Conservation (phyloP, 257 asterid species). For the Lantana camara region DNA sequence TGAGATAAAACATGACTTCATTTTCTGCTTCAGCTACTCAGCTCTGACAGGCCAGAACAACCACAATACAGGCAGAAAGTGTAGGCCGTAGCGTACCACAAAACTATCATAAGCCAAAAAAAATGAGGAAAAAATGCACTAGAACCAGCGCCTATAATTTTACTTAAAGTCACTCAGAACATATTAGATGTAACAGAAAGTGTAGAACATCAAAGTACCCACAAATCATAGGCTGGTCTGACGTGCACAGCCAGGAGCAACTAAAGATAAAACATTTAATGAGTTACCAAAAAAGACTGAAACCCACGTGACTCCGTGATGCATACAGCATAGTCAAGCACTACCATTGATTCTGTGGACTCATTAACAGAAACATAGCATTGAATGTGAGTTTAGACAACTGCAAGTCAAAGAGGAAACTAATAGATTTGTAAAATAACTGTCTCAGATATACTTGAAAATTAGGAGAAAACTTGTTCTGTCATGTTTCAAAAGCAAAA, state of each 20-base stretch:
- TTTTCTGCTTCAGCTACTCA: constrained; percentile 19
- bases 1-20: constrained; percentile 14
- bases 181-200: constrained; percentile 6
- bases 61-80: constrained; percentile 5
- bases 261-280: not conserved
- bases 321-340: too few species aligned
- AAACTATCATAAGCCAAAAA: constrained; percentile 9
- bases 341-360: too few species aligned
- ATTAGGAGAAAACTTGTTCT: not conserved
- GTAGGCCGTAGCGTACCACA: not conserved
- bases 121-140: constrained; percentile 22
- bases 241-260: constrained; percentile 19
- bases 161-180: constrained; percentile 7
- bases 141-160: not conserved
- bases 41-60: constrained; percentile 13
- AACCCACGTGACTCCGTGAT: too few species aligned
- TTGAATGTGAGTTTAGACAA: too few species aligned
- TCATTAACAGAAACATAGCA: too few species aligned
- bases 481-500: constrained; percentile 1
- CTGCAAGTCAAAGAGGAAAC: too few species aligned
- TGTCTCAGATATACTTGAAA: too few species aligned
- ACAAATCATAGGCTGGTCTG: constrained; percentile 1
- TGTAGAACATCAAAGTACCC: constrained; percentile 1
- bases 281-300: not conserved
- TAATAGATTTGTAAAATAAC: too few species aligned